Evolutionary conservation across 2,329 filamentous ascomycete genomes (phyloP), one percentile per base, ranked within the genome.

Genomic region (Xylariaceae sp.): DNA sequence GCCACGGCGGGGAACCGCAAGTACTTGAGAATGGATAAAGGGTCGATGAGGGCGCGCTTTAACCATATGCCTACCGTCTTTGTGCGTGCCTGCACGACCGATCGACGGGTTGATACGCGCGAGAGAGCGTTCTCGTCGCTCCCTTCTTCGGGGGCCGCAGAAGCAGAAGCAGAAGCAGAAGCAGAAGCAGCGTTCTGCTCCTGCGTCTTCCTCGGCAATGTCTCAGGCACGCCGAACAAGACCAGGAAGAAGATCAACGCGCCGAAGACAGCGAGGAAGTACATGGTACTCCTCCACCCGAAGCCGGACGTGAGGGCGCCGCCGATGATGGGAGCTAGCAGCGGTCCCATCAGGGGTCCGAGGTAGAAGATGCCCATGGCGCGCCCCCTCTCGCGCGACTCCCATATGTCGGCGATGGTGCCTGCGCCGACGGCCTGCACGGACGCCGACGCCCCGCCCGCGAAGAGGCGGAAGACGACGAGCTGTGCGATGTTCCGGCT

Each of bases 321-420:
- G 36, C 86, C 87, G 21, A 92, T 69, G 36, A 92, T 83, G 2
- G 87, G 87, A 0, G 83, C 79, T 5, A 90, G 60, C 11, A 92
- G 63, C 0, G 87, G 87, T 0, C 85, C 86, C 34, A 80, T 73
- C 7, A 92, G 63, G 0, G 87, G 86, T 0, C 87, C 87, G 0
- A 92, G 70, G 52, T 89, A 92, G 61, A 90, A 92, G 28, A 85
- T 65, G 27, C 83, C 78, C 85, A 92, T 92, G n/a, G 86, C 86
- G 12, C 67, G 68, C 3, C 87, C 87, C 34, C 87, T 70, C 58
- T 90, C 81, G 34, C 67, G 71, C 0, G 78, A 62, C 47, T 87
- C 82, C 82, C 85, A 94, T 9, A 90, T 70, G 56, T 92, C 86
- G 31, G 86, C 81, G 41, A 92, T 85, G 3, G 86, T 89, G 5